Conservation (phyloP, 306 rosid species). For the Mimosa bimucronata region DNA sequence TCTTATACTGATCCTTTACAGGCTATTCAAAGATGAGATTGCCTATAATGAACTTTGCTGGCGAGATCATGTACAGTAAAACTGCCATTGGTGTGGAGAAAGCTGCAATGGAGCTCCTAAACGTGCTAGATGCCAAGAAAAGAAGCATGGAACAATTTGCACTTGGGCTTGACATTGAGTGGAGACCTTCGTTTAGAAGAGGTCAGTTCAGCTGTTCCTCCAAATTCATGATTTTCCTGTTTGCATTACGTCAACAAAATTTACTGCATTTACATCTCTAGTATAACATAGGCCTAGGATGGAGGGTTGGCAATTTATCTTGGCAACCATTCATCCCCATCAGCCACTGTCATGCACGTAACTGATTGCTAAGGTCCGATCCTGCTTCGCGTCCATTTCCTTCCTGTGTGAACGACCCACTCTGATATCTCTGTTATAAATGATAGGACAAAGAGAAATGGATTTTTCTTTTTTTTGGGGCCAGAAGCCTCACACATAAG, state of each 20-base stretch:
- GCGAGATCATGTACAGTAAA: conserved; percentile 68
- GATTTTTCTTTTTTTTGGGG: background rate
- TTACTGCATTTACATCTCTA: background rate
- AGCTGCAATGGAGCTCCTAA: conserved; percentile 51
- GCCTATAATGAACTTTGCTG: conserved; percentile 70
- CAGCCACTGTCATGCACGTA: background rate
- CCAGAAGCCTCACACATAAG: background rate
- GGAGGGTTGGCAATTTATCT: background rate
- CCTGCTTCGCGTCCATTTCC: background rate
- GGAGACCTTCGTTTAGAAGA: conserved; percentile 74
- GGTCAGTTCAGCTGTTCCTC: conserved; percentile 46
- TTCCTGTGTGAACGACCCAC: no score
- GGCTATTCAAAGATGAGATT: conserved; percentile 52
- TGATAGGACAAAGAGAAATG: no score
- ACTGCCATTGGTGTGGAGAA: conserved; percentile 62
- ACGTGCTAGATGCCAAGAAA: conserved; percentile 43
- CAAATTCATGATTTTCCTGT: background rate
- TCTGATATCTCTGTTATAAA: no score
- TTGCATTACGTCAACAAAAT: background rate
- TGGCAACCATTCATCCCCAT: background rate
- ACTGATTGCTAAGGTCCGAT: background rate
- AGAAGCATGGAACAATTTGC: conserved; percentile 44
- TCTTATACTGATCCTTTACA: conserved; percentile 31
- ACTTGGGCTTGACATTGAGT: conserved; percentile 83
- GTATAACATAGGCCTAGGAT: background rate